Base-by-base conservation (phyloP, 106 monocot species). In the Dendrobium catenatum region DNA sequence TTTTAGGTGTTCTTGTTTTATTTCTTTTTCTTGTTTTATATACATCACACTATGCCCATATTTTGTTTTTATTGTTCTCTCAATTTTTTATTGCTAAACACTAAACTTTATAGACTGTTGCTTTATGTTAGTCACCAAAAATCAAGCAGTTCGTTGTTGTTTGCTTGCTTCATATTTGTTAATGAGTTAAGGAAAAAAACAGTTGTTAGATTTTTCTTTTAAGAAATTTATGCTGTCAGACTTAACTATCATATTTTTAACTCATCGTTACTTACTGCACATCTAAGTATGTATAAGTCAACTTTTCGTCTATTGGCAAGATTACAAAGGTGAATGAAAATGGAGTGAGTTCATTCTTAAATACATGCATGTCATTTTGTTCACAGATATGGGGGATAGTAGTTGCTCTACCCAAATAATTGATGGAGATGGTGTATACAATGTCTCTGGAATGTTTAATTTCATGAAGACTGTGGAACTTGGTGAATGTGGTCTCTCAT, bases 391-490 rank as follows among this genome's bases (percentile, higher is more conserved):
- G 92, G 86, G 29, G 42, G 88, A 86, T 2, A 78, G 77, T 3
- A 18, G 77, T 74, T 88, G 81, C 43, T 90, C 88, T 77, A 58
- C 83, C 20, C 90, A 90, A 66, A 87, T 93, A 4, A 87, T 93
- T 85, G 88, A 90, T 81, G 93, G 90, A 68, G 88, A 93, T 80
- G 93, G 90, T 27, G 72, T 51, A n/a, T 93, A 87, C 40, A 88
- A 90, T 77, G 83, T 78, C 16, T 31, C 68, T 79, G 90, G 87
- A 49, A 72, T 93, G 8, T 90, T 87, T 19, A 54, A 79, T 17
- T 87, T 90, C 49, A 61, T 77, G 75, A 88, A 87, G 80, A 83
- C 84, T 22, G 80, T 89, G 40, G 86, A 85, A 27, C 75, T 93
- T 41, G 85, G 80, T n/a, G 88, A 93, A 84, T 90, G 86, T 84